These are phyloP conservation scores for Colletotrichum sp. DNA, from an alignment of 2,329 filamentous ascomycete genomes.

Conservation along the genomic window DNA sequence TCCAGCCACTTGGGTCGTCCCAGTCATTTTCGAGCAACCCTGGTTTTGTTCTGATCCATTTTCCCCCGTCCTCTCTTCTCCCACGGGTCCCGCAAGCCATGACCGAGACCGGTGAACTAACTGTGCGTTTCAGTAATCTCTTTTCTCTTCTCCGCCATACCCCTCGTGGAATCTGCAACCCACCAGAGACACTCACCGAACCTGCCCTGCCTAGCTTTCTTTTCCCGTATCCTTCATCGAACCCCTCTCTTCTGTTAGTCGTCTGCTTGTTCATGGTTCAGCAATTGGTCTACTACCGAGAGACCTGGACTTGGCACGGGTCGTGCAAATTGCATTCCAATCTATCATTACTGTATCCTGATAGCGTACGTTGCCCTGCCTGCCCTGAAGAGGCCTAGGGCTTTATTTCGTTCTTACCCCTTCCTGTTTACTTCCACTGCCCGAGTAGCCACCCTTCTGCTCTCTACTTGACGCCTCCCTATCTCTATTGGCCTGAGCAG, in stretches of 20 bases:
- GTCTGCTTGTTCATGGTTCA: not conserved
- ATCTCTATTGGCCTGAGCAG: conserved; percentile 37
- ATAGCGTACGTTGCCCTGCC: too few relatives aligned
- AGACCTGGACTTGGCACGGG: not conserved
- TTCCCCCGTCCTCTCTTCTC: not conserved
- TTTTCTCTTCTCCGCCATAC: not conserved
- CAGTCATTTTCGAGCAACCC: not conserved
- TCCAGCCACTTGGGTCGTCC: not conserved
- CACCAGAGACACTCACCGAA: not conserved
- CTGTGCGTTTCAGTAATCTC: not conserved
- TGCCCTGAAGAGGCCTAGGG: not conserved
- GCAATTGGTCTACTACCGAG: not conserved
- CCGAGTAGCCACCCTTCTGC: conserved; percentile 17
- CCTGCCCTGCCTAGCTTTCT: not conserved
- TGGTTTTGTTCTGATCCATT: not conserved
- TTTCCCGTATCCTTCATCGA: not conserved
- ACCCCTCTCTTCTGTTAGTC: not conserved
- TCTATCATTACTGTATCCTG: not conserved
- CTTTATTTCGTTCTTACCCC: conserved; percentile 18
- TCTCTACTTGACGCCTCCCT: conserved; percentile 16
- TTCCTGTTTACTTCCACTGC: conserved; percentile 1
- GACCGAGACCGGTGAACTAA: not conserved
- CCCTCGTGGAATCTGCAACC: not conserved
- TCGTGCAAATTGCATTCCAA: not conserved
- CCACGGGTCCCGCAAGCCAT: not conserved